A percentile compares a stretch with the other conserved stretches of the same genome.
phyloP scores from a whole-genome alignment of 495 filamentous ascomycete species.

The Pseudotulostoma volvatum region DNA sequence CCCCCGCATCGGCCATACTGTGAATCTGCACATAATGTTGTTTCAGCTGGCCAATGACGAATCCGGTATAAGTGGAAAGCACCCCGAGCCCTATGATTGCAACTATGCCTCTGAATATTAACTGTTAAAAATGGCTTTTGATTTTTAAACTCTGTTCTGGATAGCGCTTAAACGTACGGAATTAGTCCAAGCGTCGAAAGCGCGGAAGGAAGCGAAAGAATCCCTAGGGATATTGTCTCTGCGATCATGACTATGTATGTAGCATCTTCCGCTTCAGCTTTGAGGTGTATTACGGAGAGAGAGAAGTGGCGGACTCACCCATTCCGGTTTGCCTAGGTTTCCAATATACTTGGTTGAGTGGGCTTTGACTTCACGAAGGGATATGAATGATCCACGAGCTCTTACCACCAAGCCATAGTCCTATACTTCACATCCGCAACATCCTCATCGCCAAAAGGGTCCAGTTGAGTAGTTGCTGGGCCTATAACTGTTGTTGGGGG shows the following conservation, averaged over 20 bases:
- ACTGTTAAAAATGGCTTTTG: conserved; percentile 6
- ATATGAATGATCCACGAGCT: not conserved
- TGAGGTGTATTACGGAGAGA: conserved; percentile 2
- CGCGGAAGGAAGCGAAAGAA: conserved; percentile 45
- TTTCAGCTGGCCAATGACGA: conserved; percentile 20
- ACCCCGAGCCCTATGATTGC: conserved; percentile 42
- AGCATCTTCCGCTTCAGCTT: conserved; percentile 5
- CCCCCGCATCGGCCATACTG: conserved; percentile 59
- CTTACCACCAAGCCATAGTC: conserved; percentile 26
- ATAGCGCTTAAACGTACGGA: conserved; percentile 9
- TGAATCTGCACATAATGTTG: conserved; percentile 33
- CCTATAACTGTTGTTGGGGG: too few species aligned
- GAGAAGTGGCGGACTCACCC: conserved; percentile 9
- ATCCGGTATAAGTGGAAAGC: conserved; percentile 37
- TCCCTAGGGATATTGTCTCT: conserved; percentile 50
- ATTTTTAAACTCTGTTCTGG: not conserved
- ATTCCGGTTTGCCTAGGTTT: conserved; percentile 26
- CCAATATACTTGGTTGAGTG: not conserved
- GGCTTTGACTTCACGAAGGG: not conserved
- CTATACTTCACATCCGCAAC: conserved; percentile 27
- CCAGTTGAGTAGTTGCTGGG: too few species aligned
- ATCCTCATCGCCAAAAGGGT: conserved; percentile 28
- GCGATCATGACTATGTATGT: conserved; percentile 39
- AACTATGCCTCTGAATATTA: conserved; percentile 22
- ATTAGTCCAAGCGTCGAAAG: conserved; percentile 48